Base-by-base conservation (phyloP, 768 basidiomycete species). In the Phlegmacium glaucopus region DNA sequence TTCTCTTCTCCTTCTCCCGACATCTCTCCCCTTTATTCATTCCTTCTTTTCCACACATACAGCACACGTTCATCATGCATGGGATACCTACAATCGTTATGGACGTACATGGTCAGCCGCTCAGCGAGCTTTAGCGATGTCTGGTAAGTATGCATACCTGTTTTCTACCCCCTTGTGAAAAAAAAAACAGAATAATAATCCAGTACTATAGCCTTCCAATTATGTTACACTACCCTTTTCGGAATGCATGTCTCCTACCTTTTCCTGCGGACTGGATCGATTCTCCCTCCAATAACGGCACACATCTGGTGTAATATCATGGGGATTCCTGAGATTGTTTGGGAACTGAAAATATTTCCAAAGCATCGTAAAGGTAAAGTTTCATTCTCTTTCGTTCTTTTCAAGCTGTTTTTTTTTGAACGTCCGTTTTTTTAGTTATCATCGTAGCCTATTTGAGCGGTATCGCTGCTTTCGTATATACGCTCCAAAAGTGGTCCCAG, bases 221-320 rank as follows among this genome's bases (percentile, higher is more conserved):
- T 94, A 17, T 61, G 74, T 4, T 99, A 97, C 66, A 99, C 96
- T 6, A 93, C 90, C 4, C 58, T 97, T 11, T 98, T 98, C 56
- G 96, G 96, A 4, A 89, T 85, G 64, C 88, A 87, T 65, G 85
- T 83, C 17, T 78, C 90, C 4, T 96, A 82, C 66, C 76, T 96
- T 36, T 92, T 94, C 68, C 73, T 95, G 7, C 82, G 88, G 41
- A 93, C 94, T 4, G 82, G 86, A 12, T 94, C 92, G 4, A 67
- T 97, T 49, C 64, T 86, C 26, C 86, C 93, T 1, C 74, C 94
- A 2, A 75, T 94, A 45, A 66, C 77, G 8, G 82, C 92, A 0
- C 96, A 99, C 61, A 68, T 87, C 1, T 95, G 93, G 61, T 98
- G 96, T 73, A 99, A 99, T 61, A 63, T 88, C 42, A 94, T 97